These are phyloP conservation scores for Ulota crispa DNA, from an alignment of 225 moss, liverwort and hornwort species.

Conservation along the genomic window DNA sequence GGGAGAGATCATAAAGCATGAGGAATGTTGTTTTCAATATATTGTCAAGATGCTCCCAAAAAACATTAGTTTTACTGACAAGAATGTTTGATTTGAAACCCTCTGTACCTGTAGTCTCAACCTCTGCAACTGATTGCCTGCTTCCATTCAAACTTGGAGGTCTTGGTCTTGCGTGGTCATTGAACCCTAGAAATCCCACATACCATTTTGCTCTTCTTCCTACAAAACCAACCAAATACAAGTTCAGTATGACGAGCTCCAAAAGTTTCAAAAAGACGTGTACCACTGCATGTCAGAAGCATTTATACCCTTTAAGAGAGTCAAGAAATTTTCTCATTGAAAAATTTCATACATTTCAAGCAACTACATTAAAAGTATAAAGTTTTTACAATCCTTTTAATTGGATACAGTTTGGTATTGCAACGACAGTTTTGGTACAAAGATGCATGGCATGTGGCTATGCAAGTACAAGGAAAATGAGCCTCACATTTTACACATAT, in stretches of 20 bases:
- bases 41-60: neutral
- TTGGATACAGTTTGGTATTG: neutral
- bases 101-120: constrained; percentile 44
- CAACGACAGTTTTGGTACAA: neutral
- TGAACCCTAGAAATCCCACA: constrained; percentile 41
- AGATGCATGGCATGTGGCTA: neutral
- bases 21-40: neutral
- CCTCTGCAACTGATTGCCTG: constrained; percentile 43
- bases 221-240: neutral
- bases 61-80: neutral
- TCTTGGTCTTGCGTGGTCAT: constrained; percentile 48
- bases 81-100: neutral
- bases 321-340: neutral
- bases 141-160: constrained; percentile 41
- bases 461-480: neutral
- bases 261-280: neutral
- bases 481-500: neutral
- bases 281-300: neutral
- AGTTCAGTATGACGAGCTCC: neutral
- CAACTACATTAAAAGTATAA: neutral
- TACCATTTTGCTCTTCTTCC: constrained; percentile 46
- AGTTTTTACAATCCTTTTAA: neutral
- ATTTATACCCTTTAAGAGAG: neutral
- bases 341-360: neutral
- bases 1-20: neutral